Evolutionary conservation across 768 basidiomycete genomes (phyloP).

Genomic region (Suillus variegatus): DNA sequence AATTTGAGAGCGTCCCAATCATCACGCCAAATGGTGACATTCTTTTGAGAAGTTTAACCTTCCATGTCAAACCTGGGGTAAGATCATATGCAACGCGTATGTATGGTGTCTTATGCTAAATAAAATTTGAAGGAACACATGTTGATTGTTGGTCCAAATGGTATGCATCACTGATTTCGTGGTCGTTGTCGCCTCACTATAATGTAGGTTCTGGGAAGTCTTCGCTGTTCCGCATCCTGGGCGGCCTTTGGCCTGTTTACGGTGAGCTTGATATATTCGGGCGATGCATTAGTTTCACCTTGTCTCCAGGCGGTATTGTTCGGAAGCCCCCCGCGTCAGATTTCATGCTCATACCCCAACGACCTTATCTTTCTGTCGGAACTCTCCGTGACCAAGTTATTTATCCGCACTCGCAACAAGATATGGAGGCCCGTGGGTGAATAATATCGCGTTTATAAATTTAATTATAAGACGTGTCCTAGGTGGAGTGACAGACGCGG

Average conservation of each 20-base stretch:
- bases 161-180: conserved; percentile 35
- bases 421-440: conserved; percentile 76
- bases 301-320: conserved; percentile 63
- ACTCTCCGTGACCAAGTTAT: conserved; percentile 96
- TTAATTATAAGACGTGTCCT: conserved; percentile 13
- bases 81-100: background rate
- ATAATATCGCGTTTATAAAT: background rate
- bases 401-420: conserved; percentile 82
- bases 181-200: conserved; percentile 2
- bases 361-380: conserved; percentile 92
- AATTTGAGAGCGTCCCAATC: conserved; percentile 92
- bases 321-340: conserved; percentile 85
- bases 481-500: conserved; percentile 75
- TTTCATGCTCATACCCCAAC: conserved; percentile 94
- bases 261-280: conserved; percentile 21
- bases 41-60: conserved; percentile 80
- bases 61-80: conserved; percentile 88
- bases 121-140: conserved; percentile 68
- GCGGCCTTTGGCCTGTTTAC: conserved; percentile 91
- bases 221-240: conserved; percentile 92
- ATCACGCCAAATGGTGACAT: conserved; percentile 96
- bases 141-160: conserved; percentile 93
- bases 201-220: conserved; percentile 79
- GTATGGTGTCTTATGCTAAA: conserved; percentile 1
- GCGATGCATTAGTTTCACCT: background rate